Evolutionary conservation across 179 eudicot genomes (phyloP).

Genomic region (Actinidia arguta): DNA sequence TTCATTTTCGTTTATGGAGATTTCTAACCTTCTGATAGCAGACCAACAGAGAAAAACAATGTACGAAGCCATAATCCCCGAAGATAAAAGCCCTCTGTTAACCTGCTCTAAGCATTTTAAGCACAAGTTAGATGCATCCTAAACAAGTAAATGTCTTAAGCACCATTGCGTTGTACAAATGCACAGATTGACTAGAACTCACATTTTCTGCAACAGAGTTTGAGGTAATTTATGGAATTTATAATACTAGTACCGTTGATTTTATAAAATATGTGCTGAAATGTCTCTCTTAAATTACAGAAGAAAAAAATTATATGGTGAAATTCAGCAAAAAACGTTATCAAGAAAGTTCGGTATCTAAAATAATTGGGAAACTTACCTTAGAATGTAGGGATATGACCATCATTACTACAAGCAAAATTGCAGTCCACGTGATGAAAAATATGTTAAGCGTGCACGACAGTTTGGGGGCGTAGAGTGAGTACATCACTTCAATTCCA

Average conservation of each 20-base stretch:
- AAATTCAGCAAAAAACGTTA: background rate
- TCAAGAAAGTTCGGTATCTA: background rate
- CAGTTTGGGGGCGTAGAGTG: conserved; percentile 62
- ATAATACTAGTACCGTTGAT: background rate
- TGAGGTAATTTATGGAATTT: too few species aligned
- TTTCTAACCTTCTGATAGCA: conserved; percentile 83
- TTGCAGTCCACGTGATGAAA: conserved; percentile 88
- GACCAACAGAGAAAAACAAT: conserved; percentile 94
- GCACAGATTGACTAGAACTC: background rate
- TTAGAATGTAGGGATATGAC: conserved; percentile 83
- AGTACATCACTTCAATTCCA: conserved; percentile 75
- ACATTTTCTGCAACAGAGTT: too few species aligned
- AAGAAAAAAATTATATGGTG: background rate
- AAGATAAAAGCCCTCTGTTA: conserved; percentile 87
- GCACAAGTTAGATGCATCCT: background rate
- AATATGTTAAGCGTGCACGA: conserved; percentile 91
- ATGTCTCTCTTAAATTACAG: background rate
- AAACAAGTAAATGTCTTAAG: background rate
- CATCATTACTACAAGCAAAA: conserved; percentile 88
- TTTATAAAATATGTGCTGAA: background rate
- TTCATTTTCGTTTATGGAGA: background rate
- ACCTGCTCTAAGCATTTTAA: conserved; percentile 57
- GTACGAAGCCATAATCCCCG: conserved; percentile 95
- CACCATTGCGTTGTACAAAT: background rate
- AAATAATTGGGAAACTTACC: conserved; percentile 39